These are phyloP conservation scores for Mycena floridula DNA, from an alignment of 768 basidiomycete species.

Conservation along the genomic window DNA sequence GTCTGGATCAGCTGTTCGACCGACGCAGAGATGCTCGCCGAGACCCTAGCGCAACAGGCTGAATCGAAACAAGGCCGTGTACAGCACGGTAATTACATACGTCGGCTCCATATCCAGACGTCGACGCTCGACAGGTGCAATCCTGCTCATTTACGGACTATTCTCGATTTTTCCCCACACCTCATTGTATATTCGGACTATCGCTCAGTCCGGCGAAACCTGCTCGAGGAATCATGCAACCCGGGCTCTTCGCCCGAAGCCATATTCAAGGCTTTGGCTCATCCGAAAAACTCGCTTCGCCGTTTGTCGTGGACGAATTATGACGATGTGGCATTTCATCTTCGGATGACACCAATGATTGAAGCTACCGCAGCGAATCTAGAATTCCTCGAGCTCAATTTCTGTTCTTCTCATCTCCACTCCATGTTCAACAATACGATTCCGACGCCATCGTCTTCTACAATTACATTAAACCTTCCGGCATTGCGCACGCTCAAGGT, in stretches of 20 bases:
- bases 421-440: conserved; percentile 16
- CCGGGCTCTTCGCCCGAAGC: conserved; percentile 46
- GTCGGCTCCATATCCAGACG: conserved; percentile 67
- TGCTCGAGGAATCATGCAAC: conserved; percentile 36
- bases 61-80: conserved; percentile 21
- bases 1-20: conserved; percentile 59
- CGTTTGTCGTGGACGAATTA: conserved; percentile 71
- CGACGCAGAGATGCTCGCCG: conserved; percentile 42
- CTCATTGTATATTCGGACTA: conserved; percentile 60
- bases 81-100: conserved; percentile 45
- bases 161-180: conserved; percentile 57
- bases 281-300: conserved; percentile 44
- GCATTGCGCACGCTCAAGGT: conserved; percentile 63
- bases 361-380: conserved; percentile 45
- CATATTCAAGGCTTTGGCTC: conserved; percentile 54
- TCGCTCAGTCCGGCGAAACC: conserved; percentile 53
- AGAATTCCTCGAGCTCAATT: conserved; percentile 65
- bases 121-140: conserved; percentile 56
- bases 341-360: conserved; percentile 48
- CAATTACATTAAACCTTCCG: conserved; percentile 43
- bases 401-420: conserved; percentile 42
- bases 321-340: conserved; percentile 51
- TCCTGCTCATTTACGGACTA: conserved; percentile 60
- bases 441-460: conserved; percentile 10
- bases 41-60: conserved; percentile 35